Base-by-base conservation (phyloP, 192 early-diverging fungal genomes). In the Entrophospora sp. region DNA sequence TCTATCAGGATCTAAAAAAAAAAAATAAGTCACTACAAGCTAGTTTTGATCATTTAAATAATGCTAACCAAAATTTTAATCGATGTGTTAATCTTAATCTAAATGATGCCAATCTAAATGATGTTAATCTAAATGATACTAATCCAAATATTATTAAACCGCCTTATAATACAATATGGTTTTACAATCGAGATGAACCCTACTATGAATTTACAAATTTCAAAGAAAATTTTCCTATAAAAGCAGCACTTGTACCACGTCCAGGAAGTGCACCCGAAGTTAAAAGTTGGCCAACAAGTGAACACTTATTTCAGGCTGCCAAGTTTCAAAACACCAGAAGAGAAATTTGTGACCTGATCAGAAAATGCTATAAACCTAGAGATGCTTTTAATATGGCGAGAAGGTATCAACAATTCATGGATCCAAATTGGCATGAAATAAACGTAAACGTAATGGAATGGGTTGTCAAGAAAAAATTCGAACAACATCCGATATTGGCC, bases 391-490 rank as follows among this genome's bases (percentile, higher is more conserved):
- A 69, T 55, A 18, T 64, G n/a, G 59, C 68, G 14, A 43, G 59
- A n/a, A 32, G 4, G 1, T 31, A 64, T 55, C 48, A 28, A 24
- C 22, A 48, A 25, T 51, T 22, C 27, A n/a, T 76, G 16, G 56
- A 71, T 42, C 57, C 56, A 25, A 75, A 74, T 51, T 77, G 76
- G 76, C 72, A 79, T 42, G 32, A 64, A 24, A 71, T 67, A 38
- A 79, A 81, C 30, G 71, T 77, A 16, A 28, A 64, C 25, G 74
- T 81, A 22, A 78, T 78, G 76, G 32, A 61, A 44, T 64, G 64
- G 62, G 74, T 68, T 4, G 56, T 78, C n/a, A 25, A 24, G 12
- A 42, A 64, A 5, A 79, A 79, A 67, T 79, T 79, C 43, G 48
- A 24, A 9, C 77, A 79, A 61, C 57, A 79, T 66, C 20, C n/a